Evolutionary conservation across 2,329 filamentous ascomycete species (phyloP).

Genomic region (Fusarium penzigii): DNA sequence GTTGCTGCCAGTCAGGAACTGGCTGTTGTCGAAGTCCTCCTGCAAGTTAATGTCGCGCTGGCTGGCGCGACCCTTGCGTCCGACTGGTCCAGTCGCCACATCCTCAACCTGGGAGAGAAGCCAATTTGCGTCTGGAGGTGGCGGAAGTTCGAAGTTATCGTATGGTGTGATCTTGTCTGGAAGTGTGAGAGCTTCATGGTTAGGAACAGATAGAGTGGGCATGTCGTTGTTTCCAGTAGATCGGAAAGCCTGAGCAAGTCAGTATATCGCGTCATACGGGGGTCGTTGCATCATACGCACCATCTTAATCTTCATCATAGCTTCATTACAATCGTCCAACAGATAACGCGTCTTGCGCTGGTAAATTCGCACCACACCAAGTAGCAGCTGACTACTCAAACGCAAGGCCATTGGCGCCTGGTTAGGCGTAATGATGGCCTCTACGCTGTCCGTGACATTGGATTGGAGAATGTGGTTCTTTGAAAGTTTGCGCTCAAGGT

Average conservation of each 20-base stretch:
- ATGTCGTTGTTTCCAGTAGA: constrained; percentile 94
- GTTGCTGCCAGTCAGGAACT: constrained; percentile 73
- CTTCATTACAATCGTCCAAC: constrained; percentile 96
- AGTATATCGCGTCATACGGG: constrained; percentile 9
- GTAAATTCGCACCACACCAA: constrained; percentile 97
- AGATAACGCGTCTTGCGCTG: constrained; percentile 96
- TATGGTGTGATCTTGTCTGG: constrained; percentile 92
- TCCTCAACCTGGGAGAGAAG: constrained; percentile 75
- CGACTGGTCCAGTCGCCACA: constrained; percentile 52
- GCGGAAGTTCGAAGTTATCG: constrained; percentile 74
- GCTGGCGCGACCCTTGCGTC: constrained; percentile 58
- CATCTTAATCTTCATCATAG: constrained; percentile 98
- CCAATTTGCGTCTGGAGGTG: constrained; percentile 85
- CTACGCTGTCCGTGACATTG: constrained; percentile 91
- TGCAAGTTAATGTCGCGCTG: constrained; percentile 69
- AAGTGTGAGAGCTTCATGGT: constrained; percentile 82
- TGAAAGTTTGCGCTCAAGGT: constrained; percentile 96
- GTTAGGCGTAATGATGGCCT: constrained; percentile 88
- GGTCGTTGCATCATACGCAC: constrained; percentile 48
- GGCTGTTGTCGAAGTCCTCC: constrained; percentile 72
- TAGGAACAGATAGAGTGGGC: constrained; percentile 76
- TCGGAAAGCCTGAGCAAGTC: constrained; percentile 76
- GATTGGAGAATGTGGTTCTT: constrained; percentile 95
- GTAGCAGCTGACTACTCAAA: constrained; percentile 87
- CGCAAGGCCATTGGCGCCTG: constrained; percentile 95